Percentiles rank a stretch among this genome's conserved stretches.
These are phyloP conservation scores for Phaeosphaeriaceae sp. DNA, from an alignment of 2,329 filamentous ascomycete species.

Conservation along the genomic window DNA sequence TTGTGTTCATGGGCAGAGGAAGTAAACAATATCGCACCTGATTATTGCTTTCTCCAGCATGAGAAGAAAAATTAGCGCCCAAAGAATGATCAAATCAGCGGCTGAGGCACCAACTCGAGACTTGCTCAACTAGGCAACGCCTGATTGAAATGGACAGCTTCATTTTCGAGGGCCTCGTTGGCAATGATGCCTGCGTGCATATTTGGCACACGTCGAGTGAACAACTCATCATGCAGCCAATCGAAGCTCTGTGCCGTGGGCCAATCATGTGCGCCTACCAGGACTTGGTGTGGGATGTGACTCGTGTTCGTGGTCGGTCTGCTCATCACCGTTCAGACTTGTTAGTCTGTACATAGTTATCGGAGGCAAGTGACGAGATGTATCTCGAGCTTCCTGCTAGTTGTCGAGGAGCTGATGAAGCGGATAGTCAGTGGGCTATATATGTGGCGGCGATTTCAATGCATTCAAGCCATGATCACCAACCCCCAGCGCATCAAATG, in stretches of 20 bases:
- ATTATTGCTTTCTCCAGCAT: neutral
- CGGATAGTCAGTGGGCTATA: neutral
- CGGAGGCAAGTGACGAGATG: neutral
- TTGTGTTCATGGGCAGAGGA: too few species aligned
- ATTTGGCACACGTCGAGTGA: neutral
- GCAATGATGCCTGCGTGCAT: neutral
- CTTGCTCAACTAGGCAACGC: neutral
- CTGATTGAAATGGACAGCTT: neutral
- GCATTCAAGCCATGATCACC: too few species aligned
- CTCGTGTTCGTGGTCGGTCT: neutral
- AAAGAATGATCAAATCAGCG: too few species aligned
- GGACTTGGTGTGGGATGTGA: neutral
- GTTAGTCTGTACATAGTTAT: neutral
- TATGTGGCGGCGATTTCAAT: neutral
- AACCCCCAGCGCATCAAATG: too few species aligned
- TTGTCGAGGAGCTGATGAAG: neutral
- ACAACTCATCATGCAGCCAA: slow-evolving; percentile 1
- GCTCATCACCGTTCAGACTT: neutral
- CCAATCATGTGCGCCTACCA: neutral
- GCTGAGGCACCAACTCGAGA: neutral
- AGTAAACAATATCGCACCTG: too few species aligned
- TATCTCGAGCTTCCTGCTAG: neutral
- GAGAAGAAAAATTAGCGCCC: neutral
- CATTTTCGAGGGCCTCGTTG: neutral
- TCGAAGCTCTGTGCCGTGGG: neutral